Base-by-base conservation (phyloP, 2,329 filamentous ascomycete genomes). In the Penicillium janthinellum region DNA sequence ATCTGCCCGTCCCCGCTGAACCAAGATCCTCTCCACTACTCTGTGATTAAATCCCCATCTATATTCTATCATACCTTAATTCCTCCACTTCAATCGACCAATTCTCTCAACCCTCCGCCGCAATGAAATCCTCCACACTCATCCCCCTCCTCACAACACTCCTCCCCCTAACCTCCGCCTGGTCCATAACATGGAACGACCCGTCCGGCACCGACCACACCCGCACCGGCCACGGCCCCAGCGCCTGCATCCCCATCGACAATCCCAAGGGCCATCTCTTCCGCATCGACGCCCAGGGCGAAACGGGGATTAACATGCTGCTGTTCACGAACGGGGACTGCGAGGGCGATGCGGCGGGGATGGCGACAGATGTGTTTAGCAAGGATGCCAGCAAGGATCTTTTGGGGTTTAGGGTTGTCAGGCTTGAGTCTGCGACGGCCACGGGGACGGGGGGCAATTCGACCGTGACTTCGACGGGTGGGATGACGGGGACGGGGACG, bases 261-360 rank as follows among this genome's bases (percentile, higher is more conserved):
- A 59, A 62, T 49, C 53, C 57, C n/a, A 38, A 54, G 44, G 60
- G 60, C 37, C 35, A 60, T 12, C n/a, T 62, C 0, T 62, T 62
- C 57, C 56, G 52, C 31, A 54, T 62, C n/a, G 60, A 62, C 28
- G 42, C 60, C 12, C 48, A 60, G 38, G 57, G 44, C 28, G 60
- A 57, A n/a, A 50, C 49, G 15, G 57, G 37, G 7, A 62, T 62
- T 54, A 59, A 62, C 44, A 62, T 62, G 60, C 54, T 59, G 12
- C 57, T 62, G 12, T 62, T 59, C 48, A 49, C 54, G 4, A 62
- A 59, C 17, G 20, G 25, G n/a, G n/a, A 59, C 12, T 62, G 60
- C 44, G 17, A 8, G 5, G 57, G 60, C 5, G 20, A 60, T 2
- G 4, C 57, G 5, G 41, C 57, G 4, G 60, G 60, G 2, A 54